Conservation (phyloP, 1,139 yeast genomes). For the Magnusiomyces paraingens region DNA sequence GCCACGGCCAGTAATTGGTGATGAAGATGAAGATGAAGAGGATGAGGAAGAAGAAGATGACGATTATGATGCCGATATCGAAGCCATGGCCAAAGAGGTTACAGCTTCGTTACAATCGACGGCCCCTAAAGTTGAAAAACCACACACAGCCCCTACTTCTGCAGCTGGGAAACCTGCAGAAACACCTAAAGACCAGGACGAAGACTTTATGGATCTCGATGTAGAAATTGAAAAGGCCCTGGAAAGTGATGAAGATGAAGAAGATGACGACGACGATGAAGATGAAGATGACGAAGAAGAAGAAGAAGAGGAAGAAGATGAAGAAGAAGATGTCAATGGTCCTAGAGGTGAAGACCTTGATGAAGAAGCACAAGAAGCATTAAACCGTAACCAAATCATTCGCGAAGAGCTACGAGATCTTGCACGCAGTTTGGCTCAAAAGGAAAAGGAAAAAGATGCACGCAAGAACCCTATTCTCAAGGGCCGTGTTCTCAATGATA, state of each 20-base stretch:
- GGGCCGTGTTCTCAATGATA: constrained; percentile 79
- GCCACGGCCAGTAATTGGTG: constrained; percentile 18
- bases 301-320: constrained; percentile 9
- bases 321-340: constrained; percentile 38
- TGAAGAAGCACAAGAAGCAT: constrained; percentile 37
- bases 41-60: constrained; percentile 23
- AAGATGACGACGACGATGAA: constrained; percentile 11
- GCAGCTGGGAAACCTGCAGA: not conserved
- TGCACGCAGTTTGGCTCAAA: constrained; percentile 70
- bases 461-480: constrained; percentile 85
- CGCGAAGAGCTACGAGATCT: constrained; percentile 83
- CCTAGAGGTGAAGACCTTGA: constrained; percentile 38
- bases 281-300: constrained; percentile 10
- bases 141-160: not conserved
- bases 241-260: constrained; percentile 13
- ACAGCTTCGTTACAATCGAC: not conserved
- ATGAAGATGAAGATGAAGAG: constrained; percentile 29
- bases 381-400: constrained; percentile 69
- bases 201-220: not conserved
- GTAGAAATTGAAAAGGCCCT: constrained; percentile 1
- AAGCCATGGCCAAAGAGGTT: constrained; percentile 11
- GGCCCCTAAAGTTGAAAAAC: not conserved
- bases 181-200: constrained; percentile 2
- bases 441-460: constrained; percentile 63
- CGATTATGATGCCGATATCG: constrained; percentile 23